Base-by-base conservation (phyloP, 1,284 basidiomycete species). In the Apiotrichum sp. region DNA sequence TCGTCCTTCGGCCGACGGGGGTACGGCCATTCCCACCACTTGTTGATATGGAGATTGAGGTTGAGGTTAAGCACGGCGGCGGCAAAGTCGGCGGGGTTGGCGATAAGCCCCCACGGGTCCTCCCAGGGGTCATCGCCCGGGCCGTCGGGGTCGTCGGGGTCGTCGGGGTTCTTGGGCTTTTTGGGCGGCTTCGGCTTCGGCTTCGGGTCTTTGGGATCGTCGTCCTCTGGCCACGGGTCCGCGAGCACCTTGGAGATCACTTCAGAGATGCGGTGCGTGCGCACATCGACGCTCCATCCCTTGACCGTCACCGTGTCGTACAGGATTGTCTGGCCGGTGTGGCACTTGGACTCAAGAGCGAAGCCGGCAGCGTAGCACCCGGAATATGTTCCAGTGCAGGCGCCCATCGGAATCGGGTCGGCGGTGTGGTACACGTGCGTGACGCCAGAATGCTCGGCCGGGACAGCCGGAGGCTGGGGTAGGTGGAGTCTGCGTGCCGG, bases 241-340 rank as follows among this genome's bases (percentile, higher is more conserved):
- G 80, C 78, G 5, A 96, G 75, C 6, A 96, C 72, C 56, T 84
- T 81, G 36, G 86, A 83, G 61, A 95, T 84, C 45, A 95, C 77
- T 47, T 85, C 80, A 47, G 80, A 81, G 66, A 97, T 93, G 6
- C 83, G 77, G 69, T 96, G 93, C 39, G 83, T 86, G 47, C 85
- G 79, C n/a, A 91, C 72, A 63, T 88, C 85, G 38, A 87, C 86
- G 13, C 79, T 76, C 95, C 95, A 98, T 4, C 85, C 84, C 39
- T 88, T 80, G 68, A 86, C 83, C 8, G 82, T 83, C 33, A 95
- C 87, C 0, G 93, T 92, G 70, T 98, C 93, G 71, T 92, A 97
- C 10, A 89, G 78, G 56, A 92, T 86, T 10, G 84, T 85, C 76
- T 87, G 83, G 43, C 93, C 93, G 0, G 88, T 80, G 68, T 93